Percentiles rank a stretch among this genome's conserved stretches.
Conservation (phyloP, 1,284 basidiomycete species). For the Melampsora larici-populina region DNA sequence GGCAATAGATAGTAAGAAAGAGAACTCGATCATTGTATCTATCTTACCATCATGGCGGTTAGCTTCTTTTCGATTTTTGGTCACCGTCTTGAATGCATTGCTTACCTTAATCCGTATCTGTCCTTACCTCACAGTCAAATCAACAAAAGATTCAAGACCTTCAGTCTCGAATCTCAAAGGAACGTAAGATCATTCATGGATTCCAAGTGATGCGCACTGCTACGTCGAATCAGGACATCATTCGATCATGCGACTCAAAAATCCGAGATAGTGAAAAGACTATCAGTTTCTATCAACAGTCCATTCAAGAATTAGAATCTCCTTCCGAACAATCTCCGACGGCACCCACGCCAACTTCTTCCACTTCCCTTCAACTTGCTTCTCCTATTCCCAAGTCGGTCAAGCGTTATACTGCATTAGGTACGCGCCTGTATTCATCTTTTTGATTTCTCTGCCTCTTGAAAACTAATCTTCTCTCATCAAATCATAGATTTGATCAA, state of each 20-base stretch:
- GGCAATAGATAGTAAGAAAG: too few species aligned
- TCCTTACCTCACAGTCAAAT: conserved; percentile 48
- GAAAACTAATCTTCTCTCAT: conserved; percentile 25
- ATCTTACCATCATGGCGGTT: too few species aligned
- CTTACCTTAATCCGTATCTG: background rate
- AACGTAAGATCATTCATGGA: conserved; percentile 86
- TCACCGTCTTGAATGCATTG: too few species aligned
- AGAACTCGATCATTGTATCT: too few species aligned
- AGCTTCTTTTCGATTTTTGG: too few species aligned
- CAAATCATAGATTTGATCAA: conserved; percentile 74
- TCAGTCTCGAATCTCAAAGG: conserved; percentile 81
- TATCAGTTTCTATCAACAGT: conserved; percentile 81
- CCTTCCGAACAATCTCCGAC: conserved; percentile 62
- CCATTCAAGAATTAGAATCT: conserved; percentile 72
- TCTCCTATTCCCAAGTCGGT: conserved; percentile 37
- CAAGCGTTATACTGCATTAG: conserved; percentile 49
- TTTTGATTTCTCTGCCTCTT: conserved; percentile 2
- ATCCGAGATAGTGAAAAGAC: conserved; percentile 82
- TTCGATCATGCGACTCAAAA: conserved; percentile 68
- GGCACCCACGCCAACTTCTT: conserved; percentile 49
- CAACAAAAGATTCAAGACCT: conserved; percentile 90
- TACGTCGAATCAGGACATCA: conserved; percentile 79
- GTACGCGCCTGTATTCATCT: conserved; percentile 39
- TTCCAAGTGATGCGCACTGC: conserved; percentile 74
- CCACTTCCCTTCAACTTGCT: conserved; percentile 16